A percentile compares a stretch with the other conserved stretches of the same genome.
These are phyloP conservation scores for Hordeum marinum DNA, from an alignment of 176 grass and related monocot species.

Conservation along the genomic window DNA sequence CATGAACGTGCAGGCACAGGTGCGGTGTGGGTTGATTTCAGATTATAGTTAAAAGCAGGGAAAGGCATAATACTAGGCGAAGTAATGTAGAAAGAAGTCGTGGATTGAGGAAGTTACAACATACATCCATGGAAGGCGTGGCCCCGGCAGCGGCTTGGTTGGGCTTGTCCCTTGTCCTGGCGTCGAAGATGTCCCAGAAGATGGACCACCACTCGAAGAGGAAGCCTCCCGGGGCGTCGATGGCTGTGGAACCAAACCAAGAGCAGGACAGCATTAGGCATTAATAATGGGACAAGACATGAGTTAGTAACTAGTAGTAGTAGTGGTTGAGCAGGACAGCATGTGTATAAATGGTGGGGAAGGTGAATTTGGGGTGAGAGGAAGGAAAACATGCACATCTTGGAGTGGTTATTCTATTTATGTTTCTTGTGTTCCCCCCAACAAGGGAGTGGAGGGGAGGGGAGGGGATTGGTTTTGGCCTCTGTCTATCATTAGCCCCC, in stretches of 20 bases:
- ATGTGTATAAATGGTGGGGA: too few species aligned
- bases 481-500: neutral
- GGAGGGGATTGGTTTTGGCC: too few species aligned
- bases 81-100: neutral
- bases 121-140: conserved; percentile 19
- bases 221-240: conserved; percentile 73
- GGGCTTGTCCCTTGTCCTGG: conserved; percentile 50
- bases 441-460: too few species aligned
- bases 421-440: too few species aligned
- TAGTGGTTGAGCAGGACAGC: too few species aligned
- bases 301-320: too few species aligned
- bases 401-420: too few species aligned
- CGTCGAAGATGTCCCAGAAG: conserved; percentile 77
- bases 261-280: neutral
- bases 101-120: neutral
- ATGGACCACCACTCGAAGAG: conserved; percentile 89
- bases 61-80: too few species aligned
- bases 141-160: neutral
- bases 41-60: too few species aligned
- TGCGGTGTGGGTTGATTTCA: neutral
- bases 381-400: too few species aligned
- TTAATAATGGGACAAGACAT: neutral
- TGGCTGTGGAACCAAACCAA: conserved; percentile 14
- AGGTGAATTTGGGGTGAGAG: too few species aligned
- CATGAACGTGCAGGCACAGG: neutral